A percentile compares a stretch with the other conserved stretches of the same genome.
These are phyloP conservation scores for Eucommia ulmoides DNA, from an alignment of 257 asterid genomes.

Conservation along the genomic window DNA sequence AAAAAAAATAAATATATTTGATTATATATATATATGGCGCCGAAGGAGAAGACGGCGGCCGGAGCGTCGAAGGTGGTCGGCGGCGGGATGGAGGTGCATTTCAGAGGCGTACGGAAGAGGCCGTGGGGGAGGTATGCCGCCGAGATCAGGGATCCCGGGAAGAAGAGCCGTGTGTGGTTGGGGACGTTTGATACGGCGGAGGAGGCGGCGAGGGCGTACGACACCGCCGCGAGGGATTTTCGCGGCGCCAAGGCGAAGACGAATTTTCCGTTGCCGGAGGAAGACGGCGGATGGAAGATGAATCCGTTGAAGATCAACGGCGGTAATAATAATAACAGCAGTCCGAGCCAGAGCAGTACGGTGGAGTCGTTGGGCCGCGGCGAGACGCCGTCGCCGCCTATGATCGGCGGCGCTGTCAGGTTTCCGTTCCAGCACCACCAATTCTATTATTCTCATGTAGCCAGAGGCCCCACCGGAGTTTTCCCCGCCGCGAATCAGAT, in stretches of 20 bases:
- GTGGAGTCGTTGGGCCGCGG: not conserved
- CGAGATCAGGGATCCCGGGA: too few relatives aligned
- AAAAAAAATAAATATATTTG: not conserved
- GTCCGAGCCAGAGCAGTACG: constrained; percentile 1
- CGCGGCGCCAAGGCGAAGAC: not conserved
- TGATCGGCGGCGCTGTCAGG: constrained; percentile 2
- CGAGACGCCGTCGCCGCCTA: not conserved
- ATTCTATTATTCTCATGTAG: not conserved
- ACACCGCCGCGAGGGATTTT: not conserved
- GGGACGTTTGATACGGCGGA: constrained; percentile 1
- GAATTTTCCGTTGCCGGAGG: not conserved
- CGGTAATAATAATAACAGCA: not conserved
- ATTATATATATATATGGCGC: not conserved
- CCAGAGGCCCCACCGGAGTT: constrained; percentile 6
- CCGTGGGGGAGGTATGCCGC: not conserved
- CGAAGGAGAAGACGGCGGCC: not conserved
- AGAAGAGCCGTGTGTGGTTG: not conserved
- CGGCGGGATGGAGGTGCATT: not conserved
- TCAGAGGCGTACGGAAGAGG: not conserved
- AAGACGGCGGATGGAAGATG: not conserved
- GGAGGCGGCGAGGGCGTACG: not conserved
- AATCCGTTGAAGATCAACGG: not conserved
- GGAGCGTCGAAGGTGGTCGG: not conserved
- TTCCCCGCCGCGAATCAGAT: constrained; percentile 9
- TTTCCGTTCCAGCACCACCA: constrained; percentile 8